Percentiles rank a stretch among this genome's conserved stretches.
These are phyloP conservation scores for Saprolegnia parasitica DNA, from an alignment of 352 stramenopile genomes.

Conservation along the genomic window DNA sequence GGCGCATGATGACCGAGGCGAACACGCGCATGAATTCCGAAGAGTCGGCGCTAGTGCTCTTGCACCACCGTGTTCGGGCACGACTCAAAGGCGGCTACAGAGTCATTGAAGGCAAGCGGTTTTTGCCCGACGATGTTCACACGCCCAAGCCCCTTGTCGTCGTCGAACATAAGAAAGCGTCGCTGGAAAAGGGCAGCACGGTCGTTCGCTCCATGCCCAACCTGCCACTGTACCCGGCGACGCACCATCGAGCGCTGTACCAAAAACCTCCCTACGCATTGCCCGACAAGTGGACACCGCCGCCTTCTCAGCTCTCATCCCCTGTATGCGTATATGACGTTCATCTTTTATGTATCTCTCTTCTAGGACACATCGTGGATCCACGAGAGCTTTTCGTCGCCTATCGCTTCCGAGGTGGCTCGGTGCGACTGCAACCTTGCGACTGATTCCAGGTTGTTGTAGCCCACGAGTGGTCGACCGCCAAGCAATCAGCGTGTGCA, in stretches of 20 bases:
- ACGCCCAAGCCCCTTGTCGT: neutral
- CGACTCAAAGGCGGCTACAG: slow-evolving; percentile 9
- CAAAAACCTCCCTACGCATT: neutral
- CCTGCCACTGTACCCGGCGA: slow-evolving; percentile 7
- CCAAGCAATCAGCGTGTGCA: neutral
- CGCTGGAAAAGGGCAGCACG: slow-evolving; percentile 27
- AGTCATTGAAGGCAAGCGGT: slow-evolving; percentile 22
- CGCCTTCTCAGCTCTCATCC: neutral
- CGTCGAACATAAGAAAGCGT: neutral
- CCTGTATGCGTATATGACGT: neutral
- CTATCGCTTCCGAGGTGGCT: no score
- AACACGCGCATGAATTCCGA: slow-evolving; percentile 14
- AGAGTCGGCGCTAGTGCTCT: neutral
- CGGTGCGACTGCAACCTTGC: no score
- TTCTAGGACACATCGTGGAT: slow-evolving; percentile 25
- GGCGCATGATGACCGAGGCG: slow-evolving; percentile 18
- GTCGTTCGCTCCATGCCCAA: slow-evolving; percentile 19
- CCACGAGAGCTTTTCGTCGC: slow-evolving; percentile 12
- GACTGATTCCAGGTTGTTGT: no score
- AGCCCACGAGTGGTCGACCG: no score
- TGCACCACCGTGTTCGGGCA: slow-evolving; percentile 7
- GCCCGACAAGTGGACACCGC: neutral
- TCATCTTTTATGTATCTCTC: no score
- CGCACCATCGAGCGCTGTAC: slow-evolving; percentile 18
- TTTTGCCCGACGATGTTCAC: slow-evolving; percentile 6